phyloP scores from a whole-genome alignment of 768 basidiomycete species.

The Kwoniella sp. region DNA sequence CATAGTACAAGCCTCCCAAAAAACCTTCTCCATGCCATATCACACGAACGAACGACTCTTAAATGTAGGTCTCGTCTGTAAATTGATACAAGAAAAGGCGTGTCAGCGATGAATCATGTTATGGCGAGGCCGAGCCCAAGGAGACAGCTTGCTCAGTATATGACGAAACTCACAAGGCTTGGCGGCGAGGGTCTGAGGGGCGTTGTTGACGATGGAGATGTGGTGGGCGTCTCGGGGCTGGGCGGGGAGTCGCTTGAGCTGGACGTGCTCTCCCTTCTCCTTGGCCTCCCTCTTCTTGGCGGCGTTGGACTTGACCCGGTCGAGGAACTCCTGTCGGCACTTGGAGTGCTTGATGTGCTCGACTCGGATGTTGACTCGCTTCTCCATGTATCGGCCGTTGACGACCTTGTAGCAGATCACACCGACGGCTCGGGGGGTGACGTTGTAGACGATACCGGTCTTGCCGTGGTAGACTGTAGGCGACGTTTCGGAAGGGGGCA shows the following conservation, averaged over 20 bases:
- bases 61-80: constrained; percentile 88
- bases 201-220: constrained; percentile 73
- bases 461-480: constrained; percentile 65
- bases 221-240: constrained; percentile 77
- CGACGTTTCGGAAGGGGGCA: background rate
- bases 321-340: constrained; percentile 96
- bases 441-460: constrained; percentile 98
- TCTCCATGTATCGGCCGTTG: constrained; percentile 98
- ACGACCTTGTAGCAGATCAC: constrained; percentile 98
- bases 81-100: background rate
- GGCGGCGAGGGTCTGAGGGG: constrained; percentile 89
- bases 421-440: constrained; percentile 90
- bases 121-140: background rate
- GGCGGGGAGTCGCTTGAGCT: constrained; percentile 80
- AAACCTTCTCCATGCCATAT: constrained; percentile 10
- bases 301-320: constrained; percentile 91
- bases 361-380: constrained; percentile 96
- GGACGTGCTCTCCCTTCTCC: constrained; percentile 86
- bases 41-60: constrained; percentile 54
- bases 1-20: constrained; percentile 47
- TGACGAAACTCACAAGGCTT: constrained; percentile 63
- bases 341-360: constrained; percentile 97
- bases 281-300: constrained; percentile 79
- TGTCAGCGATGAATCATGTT: background rate
- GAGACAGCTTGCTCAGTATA: too few relatives aligned